A percentile compares a stretch with the other conserved stretches of the same genome.
Conservation (phyloP, 495 filamentous ascomycete species). For the Terfezia boudieri region DNA sequence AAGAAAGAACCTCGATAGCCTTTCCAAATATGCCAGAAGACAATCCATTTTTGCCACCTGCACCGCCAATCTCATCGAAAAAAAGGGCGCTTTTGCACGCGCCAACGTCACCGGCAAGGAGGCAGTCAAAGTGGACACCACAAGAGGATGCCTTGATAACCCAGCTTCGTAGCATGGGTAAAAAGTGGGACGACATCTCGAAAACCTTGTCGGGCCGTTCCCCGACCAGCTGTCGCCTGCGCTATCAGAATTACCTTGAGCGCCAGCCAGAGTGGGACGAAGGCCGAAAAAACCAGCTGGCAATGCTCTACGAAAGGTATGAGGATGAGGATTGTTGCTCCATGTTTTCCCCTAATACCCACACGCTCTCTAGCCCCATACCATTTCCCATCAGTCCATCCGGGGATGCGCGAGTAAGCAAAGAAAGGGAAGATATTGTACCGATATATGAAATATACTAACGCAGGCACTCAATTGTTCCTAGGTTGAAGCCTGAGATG, state of each 20-base stretch:
- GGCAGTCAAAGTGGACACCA: constrained; percentile 85
- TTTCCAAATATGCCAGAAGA: no score
- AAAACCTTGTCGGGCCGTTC: constrained; percentile 73
- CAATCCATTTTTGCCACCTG: no score
- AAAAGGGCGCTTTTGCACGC: constrained; percentile 26
- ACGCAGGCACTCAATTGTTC: neutral
- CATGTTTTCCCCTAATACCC: neutral
- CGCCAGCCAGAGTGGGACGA: constrained; percentile 82
- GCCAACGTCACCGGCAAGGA: constrained; percentile 64
- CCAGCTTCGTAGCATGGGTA: constrained; percentile 61
- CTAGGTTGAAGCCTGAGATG: constrained; percentile 78
- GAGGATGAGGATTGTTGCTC: constrained; percentile 7
- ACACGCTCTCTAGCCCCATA: neutral
- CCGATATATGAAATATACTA: neutral
- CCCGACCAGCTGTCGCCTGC: constrained; percentile 76
- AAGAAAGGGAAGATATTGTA: neutral
- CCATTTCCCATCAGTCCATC: neutral
- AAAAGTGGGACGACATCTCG: constrained; percentile 98
- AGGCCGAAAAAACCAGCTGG: constrained; percentile 89
- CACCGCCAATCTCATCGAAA: no score
- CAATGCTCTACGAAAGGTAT: constrained; percentile 86
- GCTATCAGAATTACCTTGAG: constrained; percentile 96
- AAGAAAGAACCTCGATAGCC: no score
- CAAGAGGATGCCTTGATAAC: constrained; percentile 84
- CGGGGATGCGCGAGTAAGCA: neutral